Evolutionary conservation across 2,329 filamentous ascomycete species (phyloP), one percentile per base, ranked within the genome.

Genomic region (Trichoderma sp.): DNA sequence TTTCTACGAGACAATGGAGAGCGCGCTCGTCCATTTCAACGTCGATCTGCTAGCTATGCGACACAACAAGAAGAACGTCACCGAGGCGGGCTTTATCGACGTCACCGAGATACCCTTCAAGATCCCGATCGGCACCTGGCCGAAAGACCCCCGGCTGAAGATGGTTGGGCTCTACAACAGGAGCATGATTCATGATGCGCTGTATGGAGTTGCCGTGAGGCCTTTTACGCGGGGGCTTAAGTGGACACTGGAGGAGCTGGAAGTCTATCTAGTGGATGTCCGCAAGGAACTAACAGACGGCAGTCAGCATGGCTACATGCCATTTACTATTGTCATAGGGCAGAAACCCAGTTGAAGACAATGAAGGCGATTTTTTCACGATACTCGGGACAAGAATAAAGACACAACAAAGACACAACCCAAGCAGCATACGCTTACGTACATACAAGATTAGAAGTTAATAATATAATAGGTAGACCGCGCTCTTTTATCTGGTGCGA

Each of bases 111-210:
- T 75, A 21, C 75, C 77, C 8, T 78, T 80, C 71, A 82, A 84
- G 72, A 76, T 86, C 11, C 84, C 85, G 0, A 79, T 83, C 7
- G 83, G 82, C 18, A 75, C 77, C 0, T 87, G 85, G 85, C 78
- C 84, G 0, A 80, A 76, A 59, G 81, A 86, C 60, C 75, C 78
- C 24, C 80, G 78, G 16, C 77, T 84, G 52, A 84, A 83, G 71
- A 79, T 79, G 63, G 79, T 85, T 67, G 84, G 77, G 14, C 72
- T 77, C n/a, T 81, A 79, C 58, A 76, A 71, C 49, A 70, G 71
- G 49, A 72, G 71, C 21, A 68, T 76, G 49, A 75, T 78, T 24
- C 73, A 75, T 18, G 74, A 79, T 52, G 78, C 76, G 1, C 70
- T 78, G 5, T 74, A 79, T 13, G 78, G 73, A 7, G 74, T 80